Base-by-base conservation (phyloP, 805 yeast species). In the Pichia exigua region DNA sequence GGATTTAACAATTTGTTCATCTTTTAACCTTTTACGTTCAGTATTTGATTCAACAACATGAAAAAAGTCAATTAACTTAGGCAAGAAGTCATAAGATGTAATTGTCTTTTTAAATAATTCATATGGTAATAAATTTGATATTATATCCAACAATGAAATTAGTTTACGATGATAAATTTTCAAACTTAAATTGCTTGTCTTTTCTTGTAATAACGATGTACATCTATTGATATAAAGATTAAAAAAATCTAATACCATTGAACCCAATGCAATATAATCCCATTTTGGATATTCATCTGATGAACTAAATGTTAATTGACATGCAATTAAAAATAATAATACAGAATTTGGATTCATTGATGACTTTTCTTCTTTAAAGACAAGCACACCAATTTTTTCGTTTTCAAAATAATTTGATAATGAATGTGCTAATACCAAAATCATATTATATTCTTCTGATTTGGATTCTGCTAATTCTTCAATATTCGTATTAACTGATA, bases 51-150 rank as follows among this genome's bases (percentile, higher is more conserved):
- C 82, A 6, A 77, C 63, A 0, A 63, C 57, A 17, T 71, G 57
- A 35, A 79, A 67, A 12, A 79, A 60, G 0, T 61, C 54, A 4
- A 76, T 59, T 4, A 79, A 51, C 4, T 60, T 57, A 0, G 63
- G 60, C 6, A 78, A 53, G 11, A 72, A 65, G 15, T 71, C 55
- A 57, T 75, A 75, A 32, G 70, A 68, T 27, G 70, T 68, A 43
- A 77, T 64, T 57, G 72, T 73, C 27, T 72, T 67, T 48, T 71
- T 69, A 3, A 73, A 69, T 6, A 67, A 62, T 35, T 76, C 66
- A 54, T 63, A 76, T 44, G 72, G 71, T 18, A 74, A 58, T 30
- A 77, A 55, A 46, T 73, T 73, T 5, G 76, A 60, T 6, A 78
- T 55, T 27, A 73, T 66, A 54, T 78, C 81, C 11, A 77, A 58